Base-by-base conservation (phyloP, 2,329 filamentous ascomycete species). In the Blumeria hordei region DNA sequence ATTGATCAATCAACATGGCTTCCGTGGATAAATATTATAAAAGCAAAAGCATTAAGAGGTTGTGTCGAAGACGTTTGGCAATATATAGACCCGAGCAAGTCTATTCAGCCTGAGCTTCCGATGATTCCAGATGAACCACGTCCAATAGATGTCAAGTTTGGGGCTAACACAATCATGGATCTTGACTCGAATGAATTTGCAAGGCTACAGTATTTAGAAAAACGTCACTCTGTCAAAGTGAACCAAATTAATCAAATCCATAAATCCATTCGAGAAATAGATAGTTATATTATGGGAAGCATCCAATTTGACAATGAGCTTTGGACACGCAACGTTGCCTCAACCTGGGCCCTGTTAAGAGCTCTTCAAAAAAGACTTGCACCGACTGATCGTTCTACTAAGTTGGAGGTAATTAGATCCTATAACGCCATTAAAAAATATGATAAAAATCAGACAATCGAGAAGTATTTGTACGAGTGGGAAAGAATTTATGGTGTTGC, bases 1-100 rank as follows among this genome's bases (percentile, higher is more conserved):
- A 9, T 52, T 35, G 32, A 52, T 35, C 49, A 52, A 52, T 52
- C 49, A 16, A 53, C 50, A 16, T 53, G 50, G 28, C n/a, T 53
- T 9, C 50, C n/a, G 39, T 53, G 50, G 50, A 37, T 7, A 18
- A 39, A 53, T 21, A 14, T 53, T n/a, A 53, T 37, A 8, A 49
- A 49, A 32, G 16, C 44, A 3, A 49, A 49, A 49, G 44, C 44
- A 49, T 11, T n/a, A 32, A 49, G 44, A 32, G 44, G 44, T 28
- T 49, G 16, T 28, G n/a, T 32, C 8, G 21, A 49, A 49, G 18
- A 53, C 33, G n/a, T 53, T 12, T 53, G 51, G 36, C 51, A 53
- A 43, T 53, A 53, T 32, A 53, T 53, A 11, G 51, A 53, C 21
- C 16, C 51, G 8, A 43, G 34, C 9, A 41, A 33, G n/a, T 10